Conservation (phyloP, 345 rosid genomes). For the Eucalyptus marginata region DNA sequence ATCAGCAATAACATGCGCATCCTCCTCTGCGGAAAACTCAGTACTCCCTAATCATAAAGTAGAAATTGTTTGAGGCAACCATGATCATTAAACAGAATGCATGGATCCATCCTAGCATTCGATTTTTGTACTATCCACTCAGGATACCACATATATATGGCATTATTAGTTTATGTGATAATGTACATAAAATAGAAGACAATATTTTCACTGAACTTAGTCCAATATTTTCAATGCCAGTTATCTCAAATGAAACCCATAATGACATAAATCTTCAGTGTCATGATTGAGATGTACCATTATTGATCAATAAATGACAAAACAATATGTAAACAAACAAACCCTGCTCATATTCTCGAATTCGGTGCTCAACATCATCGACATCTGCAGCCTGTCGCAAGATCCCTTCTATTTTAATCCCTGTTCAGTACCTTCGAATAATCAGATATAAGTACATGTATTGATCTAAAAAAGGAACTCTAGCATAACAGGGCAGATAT, state of each 20-base stretch:
- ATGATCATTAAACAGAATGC: not conserved
- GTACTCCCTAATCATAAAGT: slow-evolving; percentile 49
- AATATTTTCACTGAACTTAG: not conserved
- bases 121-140: not conserved
- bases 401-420: slow-evolving; percentile 85
- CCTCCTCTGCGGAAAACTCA: slow-evolving; percentile 63
- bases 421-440: slow-evolving; percentile 24
- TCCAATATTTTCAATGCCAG: not conserved
- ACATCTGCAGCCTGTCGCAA: slow-evolving; percentile 99
- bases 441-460: not conserved
- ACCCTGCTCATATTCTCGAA: slow-evolving; percentile 94
- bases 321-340: slow-evolving; percentile 2
- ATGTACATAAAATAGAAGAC: not conserved
- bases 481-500: not conserved
- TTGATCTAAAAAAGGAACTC: not conserved
- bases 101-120: not conserved
- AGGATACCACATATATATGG: not conserved
- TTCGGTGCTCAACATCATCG: slow-evolving; percentile 83
- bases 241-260: not conserved
- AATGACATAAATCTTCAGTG: not conserved
- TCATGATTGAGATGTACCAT: not conserved
- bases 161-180: not conserved
- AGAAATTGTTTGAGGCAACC: not conserved
- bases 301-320: not conserved
- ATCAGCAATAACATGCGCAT: slow-evolving; percentile 88